Base-by-base conservation (phyloP, 2,329 filamentous ascomycete genomes). In the Fusarium sp. region DNA sequence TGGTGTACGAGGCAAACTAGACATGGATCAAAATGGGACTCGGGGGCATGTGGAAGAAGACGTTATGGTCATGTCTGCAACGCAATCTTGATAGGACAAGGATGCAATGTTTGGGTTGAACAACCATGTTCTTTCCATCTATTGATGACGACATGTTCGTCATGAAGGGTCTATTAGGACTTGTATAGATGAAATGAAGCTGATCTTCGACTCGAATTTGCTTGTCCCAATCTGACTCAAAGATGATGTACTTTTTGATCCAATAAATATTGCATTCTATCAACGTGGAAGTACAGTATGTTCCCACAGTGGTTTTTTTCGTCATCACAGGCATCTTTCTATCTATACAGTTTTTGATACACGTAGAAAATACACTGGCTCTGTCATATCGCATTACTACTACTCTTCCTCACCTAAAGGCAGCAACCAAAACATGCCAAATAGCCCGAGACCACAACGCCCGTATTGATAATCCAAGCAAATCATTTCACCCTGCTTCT, bases 141-240 rank as follows among this genome's bases (percentile, higher is more conserved):
- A 39, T 32, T 35, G 11, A 34, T 43, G 37, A 60, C 64, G 56
- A 11, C 5, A 23, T 58, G 30, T 45, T 57, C 37, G 61, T 62
- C 34, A 25, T 16, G 35, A 59, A 64, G 50, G n/a, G 52, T 65
- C 41, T 57, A 23, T 54, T 25, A 69, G 43, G 56, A 72, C 58
- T 57, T 66, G 50, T 18, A 66, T 71, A 76, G 60, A 66, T 64
- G 32, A 75, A 69, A 78, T 57, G 56, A 75, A 61, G 35, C 57
- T 71, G 52, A 45, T 65, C 54, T 39, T 41, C 20, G 66, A 66
- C 41, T 16, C 20, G 27, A 65, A 23, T 11, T 30, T 11, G 11
- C 54, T 39, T 64, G 27, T 18, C 18, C 9, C 32, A 37, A 30
- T 20, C 11, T 45, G 11, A 14, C 48, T 14, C 10, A n/a, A 32